Base-by-base conservation (phyloP, 1,139 yeast species). In the Wickerhamomyces sp. region DNA sequence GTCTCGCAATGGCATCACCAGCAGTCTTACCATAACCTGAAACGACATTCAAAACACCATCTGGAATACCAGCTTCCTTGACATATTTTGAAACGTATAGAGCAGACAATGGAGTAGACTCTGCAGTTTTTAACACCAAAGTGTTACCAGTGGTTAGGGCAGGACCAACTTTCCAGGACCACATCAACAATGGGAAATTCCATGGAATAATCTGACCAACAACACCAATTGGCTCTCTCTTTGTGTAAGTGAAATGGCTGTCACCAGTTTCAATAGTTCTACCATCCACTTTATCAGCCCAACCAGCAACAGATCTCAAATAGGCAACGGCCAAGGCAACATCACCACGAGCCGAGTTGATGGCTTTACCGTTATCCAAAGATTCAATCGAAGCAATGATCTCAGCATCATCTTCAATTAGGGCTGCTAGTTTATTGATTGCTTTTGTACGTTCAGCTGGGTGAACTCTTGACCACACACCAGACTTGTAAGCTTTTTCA, bases 341-440 rank as follows among this genome's bases (percentile, higher is more conserved):
- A 55, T 81, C 89, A 36, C 61, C 67, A 40, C 59, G 54, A 11
- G 75, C 61, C 51, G 64, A 68, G 24, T 60, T 61, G 46, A 73
- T 67, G 32, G 85, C 71, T 56, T 81, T 81, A 56, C 89, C 89
- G 37, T 82, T 78, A 55, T 81, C 88, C 67, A 82, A 65, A n/a
- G 88, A 78, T 59, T 81, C 89, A 51, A 81, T 70, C 9, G 77
- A 63, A 22, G 76, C 68, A 40, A 79, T 55, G 24, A 72, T 55
- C 26, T 79, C 85, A 45, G 64, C 61, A 43, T 79, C 67, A 46
- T 70, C 60, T 45, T 74, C 78, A 50, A 80, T 55, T 32, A 70
- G 57, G 36, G 74, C 77, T 16, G 85, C 85, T 33, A 80, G 59
- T 56, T 72, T 77, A 58, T 59, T 55, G 47, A 80, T 59, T 28